Evolutionary conservation across 495 filamentous ascomycete genomes (phyloP), one percentile per base, ranked within the genome.

Genomic region (Xylaria intraflava): DNA sequence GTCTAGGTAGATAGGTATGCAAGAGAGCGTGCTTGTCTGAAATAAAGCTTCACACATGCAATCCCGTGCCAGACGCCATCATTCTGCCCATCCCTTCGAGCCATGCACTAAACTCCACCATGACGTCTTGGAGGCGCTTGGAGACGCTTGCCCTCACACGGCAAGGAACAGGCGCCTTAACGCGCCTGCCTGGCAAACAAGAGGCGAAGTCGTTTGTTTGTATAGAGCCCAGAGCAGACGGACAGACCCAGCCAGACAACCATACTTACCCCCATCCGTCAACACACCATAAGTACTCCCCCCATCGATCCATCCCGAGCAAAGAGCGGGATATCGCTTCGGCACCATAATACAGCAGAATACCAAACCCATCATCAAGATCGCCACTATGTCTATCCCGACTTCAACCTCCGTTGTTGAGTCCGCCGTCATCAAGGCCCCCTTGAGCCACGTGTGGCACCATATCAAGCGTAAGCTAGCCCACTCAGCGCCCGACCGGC

Each of bases 371-470:
- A 14, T 4, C 16, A 16, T 2, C 14, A 38, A 17, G 14, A 14
- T 38, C 23, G 35, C 11, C 30, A 56, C 39, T 48, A 64, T 64
- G 61, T 60, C 64, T 23, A 83, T 85, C 61, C 81, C 83, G 39
- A 85, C 82, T 49, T 80, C 80, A 22, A 83, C 80, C 51, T 80
- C 79, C 39, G 79, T 86, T 49, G 68, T 72, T 43, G 83, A 86
- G 72, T 82, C 79, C 52, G 74, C 79, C 65, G 79, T 87, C 51
- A 86, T 87, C 67, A 67, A 73, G 45, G 82, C 83, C 3, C 79
- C 74, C 6, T 69, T 84, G 49, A 74, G 78, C 45, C 64, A 76
- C 49, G 81, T 85, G 64, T 87, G 83, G 83, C 83, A 85, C 69
- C 73, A 79, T 51, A 79, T 86, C 76, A 85, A 85, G 73, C 71